Evolutionary conservation across 1,284 basidiomycete genomes (phyloP), one percentile per base, ranked within the genome.

Genomic region (Ceratobasidium sp.): DNA sequence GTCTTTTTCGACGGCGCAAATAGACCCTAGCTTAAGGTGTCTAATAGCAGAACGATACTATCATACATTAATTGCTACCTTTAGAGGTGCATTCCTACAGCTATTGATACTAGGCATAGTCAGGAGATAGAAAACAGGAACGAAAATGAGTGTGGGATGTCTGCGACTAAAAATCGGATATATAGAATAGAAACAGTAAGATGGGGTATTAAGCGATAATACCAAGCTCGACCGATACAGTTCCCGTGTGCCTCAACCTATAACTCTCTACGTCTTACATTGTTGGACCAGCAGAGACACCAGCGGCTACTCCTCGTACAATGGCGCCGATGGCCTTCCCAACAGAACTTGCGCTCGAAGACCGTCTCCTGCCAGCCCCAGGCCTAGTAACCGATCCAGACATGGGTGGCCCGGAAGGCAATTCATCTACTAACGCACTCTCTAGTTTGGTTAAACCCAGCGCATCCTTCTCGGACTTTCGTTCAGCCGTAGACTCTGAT

Each of bases 291-390:
- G 40, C 58, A 23, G 42, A 44, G n/a, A 66, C 72, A 20, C 72
- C 72, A 53, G 72, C 72, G 13, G 61, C 72, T 23, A 75, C 72
- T 13, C 72, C 56, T 53, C 72, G 72, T n/a, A 75, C 72, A 28
- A 75, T 51, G 15, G 72, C 72, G 49, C 72, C 72, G n/a, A 75
- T 51, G 18, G 72, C 60, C 28, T 60, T 49, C 26, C 72, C 72
- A 1, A 75, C 51, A n/a, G 72, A 75, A 42, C 72, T 44, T 26
- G 49, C 46, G 46, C 72, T 75, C 28, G 58, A 63, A 33, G 72
- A 64, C 20, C 72, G 58, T 44, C 72, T 75, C 26, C 61, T 18
- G n/a, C 72, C 28, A 10, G 44, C 46, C 15, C 58, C 60, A 20
- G 60, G 71, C 28, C 60, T 42, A 33, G 26, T 53, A 15, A 40